Evolutionary conservation across 768 basidiomycete species (phyloP).

Genomic region (Mycena rosella): DNA sequence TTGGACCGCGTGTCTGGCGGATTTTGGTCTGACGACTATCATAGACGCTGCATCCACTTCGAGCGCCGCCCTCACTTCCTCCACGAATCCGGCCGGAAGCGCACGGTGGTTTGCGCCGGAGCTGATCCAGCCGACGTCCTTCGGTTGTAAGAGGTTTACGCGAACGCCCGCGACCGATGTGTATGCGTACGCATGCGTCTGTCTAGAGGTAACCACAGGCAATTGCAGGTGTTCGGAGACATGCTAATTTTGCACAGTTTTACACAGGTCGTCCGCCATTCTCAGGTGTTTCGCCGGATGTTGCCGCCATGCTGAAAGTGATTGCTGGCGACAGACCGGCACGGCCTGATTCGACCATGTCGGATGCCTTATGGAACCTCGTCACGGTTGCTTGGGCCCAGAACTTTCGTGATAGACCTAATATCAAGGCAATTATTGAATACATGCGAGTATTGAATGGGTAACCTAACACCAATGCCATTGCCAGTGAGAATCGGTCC

Average conservation of each 20-base stretch:
- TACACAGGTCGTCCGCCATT: slow-evolving; percentile 4
- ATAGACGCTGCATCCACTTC: not conserved
- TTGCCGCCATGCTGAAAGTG: slow-evolving; percentile 5
- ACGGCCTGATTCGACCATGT: not conserved
- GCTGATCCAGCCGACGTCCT: not conserved
- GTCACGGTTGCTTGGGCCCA: not conserved
- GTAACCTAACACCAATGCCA: too few relatives aligned
- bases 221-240: not conserved
- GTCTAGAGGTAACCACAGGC: not conserved
- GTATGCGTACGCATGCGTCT: not conserved
- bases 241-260: not conserved
- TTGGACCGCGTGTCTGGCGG: slow-evolving; percentile 8
- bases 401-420: not conserved
- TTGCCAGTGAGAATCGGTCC: too few relatives aligned
- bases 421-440: not conserved
- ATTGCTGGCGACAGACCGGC: slow-evolving; percentile 4
- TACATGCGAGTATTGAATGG: not conserved
- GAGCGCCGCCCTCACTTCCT: not conserved
- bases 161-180: not conserved
- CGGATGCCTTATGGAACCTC: not conserved
- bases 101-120: slow-evolving; percentile 6
- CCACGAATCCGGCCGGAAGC: not conserved
- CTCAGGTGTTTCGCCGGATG: not conserved
- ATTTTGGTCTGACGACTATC: slow-evolving; percentile 5
- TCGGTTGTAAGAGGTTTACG: not conserved